Conservation (phyloP, 768 basidiomycete genomes). For the Naganishia kalamii region DNA sequence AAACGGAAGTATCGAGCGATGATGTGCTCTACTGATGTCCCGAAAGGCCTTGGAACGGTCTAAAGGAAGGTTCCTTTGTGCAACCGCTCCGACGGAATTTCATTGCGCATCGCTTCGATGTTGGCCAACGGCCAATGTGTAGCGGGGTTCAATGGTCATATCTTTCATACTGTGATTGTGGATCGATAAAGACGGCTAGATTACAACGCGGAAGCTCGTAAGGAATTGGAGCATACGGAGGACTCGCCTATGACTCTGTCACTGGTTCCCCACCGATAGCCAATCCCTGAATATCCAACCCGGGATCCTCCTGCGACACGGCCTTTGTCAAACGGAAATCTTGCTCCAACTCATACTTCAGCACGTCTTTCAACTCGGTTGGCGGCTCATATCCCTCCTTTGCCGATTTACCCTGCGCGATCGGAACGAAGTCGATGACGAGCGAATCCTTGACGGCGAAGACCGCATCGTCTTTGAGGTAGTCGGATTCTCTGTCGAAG, state of each 20-base stretch:
- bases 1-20: no score
- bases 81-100: no score
- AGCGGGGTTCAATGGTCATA: neutral
- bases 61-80: no score
- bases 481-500: constrained; percentile 30
- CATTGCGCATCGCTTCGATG: no score
- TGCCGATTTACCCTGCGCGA: constrained; percentile 1
- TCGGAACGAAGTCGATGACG: constrained; percentile 15
- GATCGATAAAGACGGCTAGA: no score
- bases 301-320: neutral
- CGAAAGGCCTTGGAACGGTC: no score
- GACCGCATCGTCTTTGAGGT: constrained; percentile 35
- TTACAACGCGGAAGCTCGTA: no score
- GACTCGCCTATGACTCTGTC: neutral
- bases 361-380: neutral
- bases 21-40: no score
- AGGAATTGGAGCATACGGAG: no score
- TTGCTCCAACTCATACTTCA: constrained; percentile 13
- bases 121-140: no score
- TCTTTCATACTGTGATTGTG: neutral
- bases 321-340: constrained; percentile 12
- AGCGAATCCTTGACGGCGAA: constrained; percentile 32
- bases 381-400: constrained; percentile 8
- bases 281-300: constrained; percentile 11
- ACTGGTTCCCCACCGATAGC: constrained; percentile 1